Evolutionary conservation across 2,329 filamentous ascomycete species (phyloP), one percentile per base, ranked within the genome.

Genomic region (Plectosphaerella sp.): DNA sequence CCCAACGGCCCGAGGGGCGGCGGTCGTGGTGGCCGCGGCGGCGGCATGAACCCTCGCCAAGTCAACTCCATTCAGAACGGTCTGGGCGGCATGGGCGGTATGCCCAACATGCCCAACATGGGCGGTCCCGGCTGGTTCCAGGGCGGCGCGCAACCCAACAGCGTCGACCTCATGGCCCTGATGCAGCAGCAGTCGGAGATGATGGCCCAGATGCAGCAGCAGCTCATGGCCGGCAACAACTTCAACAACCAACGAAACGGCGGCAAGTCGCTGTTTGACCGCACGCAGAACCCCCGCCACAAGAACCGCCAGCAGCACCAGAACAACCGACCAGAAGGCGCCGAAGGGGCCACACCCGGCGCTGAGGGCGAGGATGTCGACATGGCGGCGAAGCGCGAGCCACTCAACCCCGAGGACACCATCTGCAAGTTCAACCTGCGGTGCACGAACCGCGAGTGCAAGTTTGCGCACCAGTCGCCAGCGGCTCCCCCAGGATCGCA

Each of bases 401-500:
- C 68, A 61, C 79, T 64, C 37, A 83, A 77, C 62, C 73, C 76
- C n/a, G 79, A 84, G 6, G 82, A 89, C 47, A 88, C 78, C 14
- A 76, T 93, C 56, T 99, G 94, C 82, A 90, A 88, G 63, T 99
- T 85, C 76, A 97, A 97, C 72, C 76, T 94, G 50, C 78, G 82
- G 57, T 99, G 94, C 75, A 89, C 88, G 39, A 95, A 95, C 70
- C 84, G 83, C 60, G 89, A 95, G 56, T 99, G 94, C 73, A 88
- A 87, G 59, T 99, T 91, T 67, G 94, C 91, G 16, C 94, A 99
- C 64, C 93, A 97, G 72, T 96, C 92, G 15, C 91, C 94, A 2
- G 91, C 89, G 2, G 92, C 93, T 33, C 88, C 90, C 4, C 86
- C 87, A 2, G 89, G 88, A 25, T 82, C 81, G 2, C 79, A 85